Evolutionary conservation across 225 moss, liverwort and hornwort species (phyloP).

Genomic region (Rhytidiadelphus loreus): DNA sequence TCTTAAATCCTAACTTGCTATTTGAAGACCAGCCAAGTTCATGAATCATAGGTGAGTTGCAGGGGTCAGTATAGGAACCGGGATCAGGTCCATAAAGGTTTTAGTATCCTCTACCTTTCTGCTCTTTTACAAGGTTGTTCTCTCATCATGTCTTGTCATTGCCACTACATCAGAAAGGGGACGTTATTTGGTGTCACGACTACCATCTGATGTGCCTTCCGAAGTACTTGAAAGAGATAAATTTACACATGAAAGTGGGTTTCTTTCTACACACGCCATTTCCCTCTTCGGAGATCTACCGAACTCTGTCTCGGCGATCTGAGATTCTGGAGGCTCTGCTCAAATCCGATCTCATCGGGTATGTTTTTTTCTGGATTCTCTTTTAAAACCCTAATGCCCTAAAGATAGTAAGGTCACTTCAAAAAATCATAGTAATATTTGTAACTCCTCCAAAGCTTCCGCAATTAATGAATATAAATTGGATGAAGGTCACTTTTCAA

Average conservation of each 20-base stretch:
- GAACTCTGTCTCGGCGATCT: constrained; percentile 70
- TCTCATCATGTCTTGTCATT: neutral
- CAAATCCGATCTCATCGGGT: constrained; percentile 78
- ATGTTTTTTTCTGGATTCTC: neutral
- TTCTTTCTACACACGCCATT: constrained; percentile 93
- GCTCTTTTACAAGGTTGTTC: neutral
- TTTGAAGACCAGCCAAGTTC: neutral
- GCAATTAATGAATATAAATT: neutral
- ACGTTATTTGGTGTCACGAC: constrained; percentile 93
- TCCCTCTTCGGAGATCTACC: constrained; percentile 85
- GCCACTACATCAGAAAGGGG: constrained; percentile 44
- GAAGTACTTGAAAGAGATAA: constrained; percentile 58
- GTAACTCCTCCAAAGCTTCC: neutral
- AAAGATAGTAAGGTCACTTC: neutral
- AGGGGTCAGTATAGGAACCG: neutral
- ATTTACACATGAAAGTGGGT: constrained; percentile 72
- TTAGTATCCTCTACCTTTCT: neutral
- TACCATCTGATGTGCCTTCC: constrained; percentile 95
- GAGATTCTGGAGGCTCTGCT: constrained; percentile 88
- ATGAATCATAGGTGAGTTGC: neutral
- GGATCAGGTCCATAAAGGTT: neutral
- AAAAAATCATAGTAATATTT: neutral
- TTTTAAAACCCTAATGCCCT: neutral
- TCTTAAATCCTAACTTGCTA: neutral
- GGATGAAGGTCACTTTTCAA: neutral